Evolutionary conservation across 768 basidiomycete species (phyloP).

Genomic region (Goffeauzyma gilvescens): DNA sequence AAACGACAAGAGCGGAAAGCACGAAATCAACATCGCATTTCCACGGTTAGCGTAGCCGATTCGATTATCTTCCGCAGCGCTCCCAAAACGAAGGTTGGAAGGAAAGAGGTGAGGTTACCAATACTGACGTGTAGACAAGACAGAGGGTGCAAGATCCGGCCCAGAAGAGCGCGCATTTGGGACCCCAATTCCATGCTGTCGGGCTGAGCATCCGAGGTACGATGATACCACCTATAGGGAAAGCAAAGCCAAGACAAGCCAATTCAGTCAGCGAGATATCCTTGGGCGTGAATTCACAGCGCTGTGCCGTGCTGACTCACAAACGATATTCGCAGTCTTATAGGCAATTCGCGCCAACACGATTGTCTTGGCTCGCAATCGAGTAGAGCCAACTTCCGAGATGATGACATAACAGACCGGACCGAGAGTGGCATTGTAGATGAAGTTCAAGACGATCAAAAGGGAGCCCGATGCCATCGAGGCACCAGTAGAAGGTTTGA

Average conservation of each 20-base stretch:
- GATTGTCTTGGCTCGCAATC: conserved; percentile 28
- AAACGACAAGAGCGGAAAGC: conserved; percentile 12
- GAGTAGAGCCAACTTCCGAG: conserved; percentile 24
- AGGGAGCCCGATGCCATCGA: conserved; percentile 27
- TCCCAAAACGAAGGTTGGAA: too few relatives aligned
- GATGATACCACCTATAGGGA: too few relatives aligned
- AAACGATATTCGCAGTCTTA: conserved; percentile 15
- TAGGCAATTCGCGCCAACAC: conserved; percentile 20
- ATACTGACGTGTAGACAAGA: conserved; percentile 2
- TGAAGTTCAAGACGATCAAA: conserved; percentile 29
- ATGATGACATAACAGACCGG: conserved; percentile 27
- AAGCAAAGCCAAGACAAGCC: too few relatives aligned
- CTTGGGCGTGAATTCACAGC: too few relatives aligned
- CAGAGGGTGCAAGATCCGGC: conserved; percentile 2
- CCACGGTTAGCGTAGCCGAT: too few relatives aligned
- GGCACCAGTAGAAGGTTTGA: conserved; percentile 10
- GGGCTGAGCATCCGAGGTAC: conserved; percentile 13
- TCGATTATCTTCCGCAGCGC: too few relatives aligned
- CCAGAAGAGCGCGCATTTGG: conserved; percentile 25
- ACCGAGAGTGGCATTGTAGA: conserved; percentile 29
- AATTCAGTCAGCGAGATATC: too few relatives aligned
- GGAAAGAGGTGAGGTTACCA: too few relatives aligned
- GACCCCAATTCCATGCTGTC: conserved; percentile 19
- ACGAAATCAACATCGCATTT: too few relatives aligned
- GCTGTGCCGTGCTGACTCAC: too few relatives aligned